phyloP scores from a whole-genome alignment of 208 protist species.

The Leishmania tarentolae region DNA sequence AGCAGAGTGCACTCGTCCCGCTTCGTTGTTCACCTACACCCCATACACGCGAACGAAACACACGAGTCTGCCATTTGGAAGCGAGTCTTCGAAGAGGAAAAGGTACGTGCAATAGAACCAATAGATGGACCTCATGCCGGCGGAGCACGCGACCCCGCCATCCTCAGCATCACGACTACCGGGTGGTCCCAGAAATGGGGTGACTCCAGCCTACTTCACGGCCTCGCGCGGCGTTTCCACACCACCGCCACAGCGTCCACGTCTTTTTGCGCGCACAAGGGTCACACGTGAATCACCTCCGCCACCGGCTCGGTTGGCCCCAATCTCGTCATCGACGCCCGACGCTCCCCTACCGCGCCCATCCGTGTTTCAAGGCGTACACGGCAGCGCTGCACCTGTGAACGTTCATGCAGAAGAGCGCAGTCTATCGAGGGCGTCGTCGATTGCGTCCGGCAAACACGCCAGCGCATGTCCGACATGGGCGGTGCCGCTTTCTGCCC shows the following conservation, averaged over 20 bases:
- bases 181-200: neutral
- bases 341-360: neutral
- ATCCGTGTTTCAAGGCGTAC: neutral
- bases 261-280: slow-evolving; percentile 16
- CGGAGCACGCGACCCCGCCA: neutral
- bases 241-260: slow-evolving; percentile 21
- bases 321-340: slow-evolving; percentile 7
- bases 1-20: neutral
- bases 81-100: neutral
- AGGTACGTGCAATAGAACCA: too few species aligned
- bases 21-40: neutral
- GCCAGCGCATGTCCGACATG: neutral
- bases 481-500: neutral
- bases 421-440: neutral
- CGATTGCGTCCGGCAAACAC: neutral
- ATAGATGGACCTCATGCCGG: neutral
- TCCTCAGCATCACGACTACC: neutral
- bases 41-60: neutral
- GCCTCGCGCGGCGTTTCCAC: slow-evolving; percentile 6
- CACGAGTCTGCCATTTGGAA: neutral
- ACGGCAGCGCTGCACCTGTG: neutral
- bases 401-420: neutral
- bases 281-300: slow-evolving; percentile 16
- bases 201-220: neutral
- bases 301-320: slow-evolving; percentile 28